Base-by-base conservation (phyloP, 1,139 yeast species). In the Hyphopichia burtonii region DNA sequence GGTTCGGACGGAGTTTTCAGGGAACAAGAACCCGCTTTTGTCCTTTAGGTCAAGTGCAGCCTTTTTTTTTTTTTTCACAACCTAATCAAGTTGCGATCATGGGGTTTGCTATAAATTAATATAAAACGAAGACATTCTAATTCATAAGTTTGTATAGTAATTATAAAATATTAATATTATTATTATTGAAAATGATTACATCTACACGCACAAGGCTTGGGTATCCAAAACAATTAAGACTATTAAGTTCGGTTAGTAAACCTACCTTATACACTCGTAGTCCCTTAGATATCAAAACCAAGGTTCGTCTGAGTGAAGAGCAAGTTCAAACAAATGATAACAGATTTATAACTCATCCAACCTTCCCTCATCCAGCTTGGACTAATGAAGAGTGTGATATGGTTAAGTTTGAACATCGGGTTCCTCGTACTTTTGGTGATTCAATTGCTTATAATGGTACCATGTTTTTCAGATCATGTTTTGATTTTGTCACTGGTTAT, bases 401-500 rank as follows among this genome's bases (percentile, higher is more conserved):
- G 3, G 73, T 83, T 15, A 54, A 61, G 20, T 70, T 66, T 39
- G 78, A 78, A 33, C 91, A 83, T 58, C 66, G 86, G 36, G 59
- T 57, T 3, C 84, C 88, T 1, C 48, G 51, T 31, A 65, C 72
- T 1, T 20, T 66, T 14, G 64, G 80, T 28, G 93, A 85, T 56
- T 66, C 61, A 40, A 58, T 82, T 19, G 86, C 89, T 7, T 72
- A 60, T 48, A 52, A 63, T 12, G 68, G 77, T 22, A 72, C 82
- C 52, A 56, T 55, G 44, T 48, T 65, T 22, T 67, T 79, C 41
- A 68, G 90, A 46, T 50, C 63, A 6, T 46, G 69, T 10, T 85
- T 84, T 61, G 91, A 85, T 57, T 58, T 75, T 31, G 76, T 71
- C 36, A 83, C 91, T 0, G 89, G 90, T 28, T 85, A 84, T 63